Percentiles rank a stretch among this genome's conserved stretches.
phyloP scores from a whole-genome alignment of 805 yeast genomes.

The Ogataea glucozyma region DNA sequence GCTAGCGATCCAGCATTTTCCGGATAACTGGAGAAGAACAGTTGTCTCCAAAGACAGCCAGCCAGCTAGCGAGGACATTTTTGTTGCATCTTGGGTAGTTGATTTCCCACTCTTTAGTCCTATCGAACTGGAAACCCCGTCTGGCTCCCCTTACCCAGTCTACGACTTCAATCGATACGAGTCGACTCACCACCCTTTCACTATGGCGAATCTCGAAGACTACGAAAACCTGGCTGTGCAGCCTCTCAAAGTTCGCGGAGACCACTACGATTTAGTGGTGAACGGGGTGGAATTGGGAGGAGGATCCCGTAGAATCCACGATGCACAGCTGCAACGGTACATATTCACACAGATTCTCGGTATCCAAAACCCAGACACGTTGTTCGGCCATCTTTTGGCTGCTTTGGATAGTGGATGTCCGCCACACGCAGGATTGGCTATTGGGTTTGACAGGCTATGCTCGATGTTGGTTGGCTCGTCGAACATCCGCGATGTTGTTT shows the following conservation, averaged over 20 bases:
- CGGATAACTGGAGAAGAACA: slow-evolving; percentile 50
- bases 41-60: slow-evolving; percentile 17
- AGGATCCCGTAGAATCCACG: slow-evolving; percentile 94
- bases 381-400: slow-evolving; percentile 82
- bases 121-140: slow-evolving; percentile 38
- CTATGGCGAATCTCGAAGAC: slow-evolving; percentile 81
- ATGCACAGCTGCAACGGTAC: slow-evolving; percentile 70
- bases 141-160: slow-evolving; percentile 51
- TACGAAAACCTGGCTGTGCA: slow-evolving; percentile 51
- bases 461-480: slow-evolving; percentile 81
- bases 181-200: slow-evolving; percentile 96
- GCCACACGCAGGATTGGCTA: slow-evolving; percentile 96
- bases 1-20: slow-evolving; percentile 58
- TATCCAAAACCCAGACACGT: slow-evolving; percentile 54
- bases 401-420: slow-evolving; percentile 94
- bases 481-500: slow-evolving; percentile 89
- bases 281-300: slow-evolving; percentile 98
- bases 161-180: slow-evolving; percentile 52
- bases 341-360: slow-evolving; percentile 65
- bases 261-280: slow-evolving; percentile 90
- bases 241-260: slow-evolving; percentile 75
- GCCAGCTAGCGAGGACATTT: slow-evolving; percentile 34
- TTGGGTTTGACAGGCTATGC: slow-evolving; percentile 91
- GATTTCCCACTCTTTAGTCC: slow-evolving; percentile 94
- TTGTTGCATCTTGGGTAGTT: slow-evolving; percentile 82